Base-by-base conservation (phyloP, 768 basidiomycete genomes). In the Amyloporia xantha region DNA sequence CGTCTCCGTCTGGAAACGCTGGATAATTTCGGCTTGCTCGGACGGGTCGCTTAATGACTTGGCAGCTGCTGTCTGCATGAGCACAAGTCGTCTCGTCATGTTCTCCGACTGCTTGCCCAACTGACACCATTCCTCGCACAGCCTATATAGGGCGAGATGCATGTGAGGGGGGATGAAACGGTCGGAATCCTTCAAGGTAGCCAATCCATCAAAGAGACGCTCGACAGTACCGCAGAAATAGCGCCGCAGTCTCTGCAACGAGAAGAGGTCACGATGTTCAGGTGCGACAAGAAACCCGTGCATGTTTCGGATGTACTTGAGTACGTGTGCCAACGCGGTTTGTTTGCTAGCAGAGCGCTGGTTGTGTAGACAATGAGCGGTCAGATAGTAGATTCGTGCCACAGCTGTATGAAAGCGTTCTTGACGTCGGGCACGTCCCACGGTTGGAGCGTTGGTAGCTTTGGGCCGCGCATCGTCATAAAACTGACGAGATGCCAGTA, bases 81-180 rank as follows among this genome's bases (percentile, higher is more conserved):
- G 59, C 21, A 78, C 73, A 37, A 84, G 68, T 41, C 87, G 76
- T 47, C 82, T 85, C 62, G 81, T 85, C 33, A 79, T 76, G n/a
- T 70, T 66, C 52, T 91, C 88, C 1, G 80, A 74, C 57, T 88
- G 82, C 25, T 81, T 76, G 4, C 90, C 92, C 40, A 86, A 72
- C 59, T 90, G 83, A 64, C 92, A 95, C 93, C 93, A 96, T 58
- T 93, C 91, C 65, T 94, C 91, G 56, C 91, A 93, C 33, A 91
- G 70, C 27, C 84, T 80, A 66, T 89, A 95, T 26, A 95, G 66
- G 2, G 84, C 76, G 5, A 93, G 74, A 59, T 91, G 81, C 70
- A 83, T 83, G 49, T 86, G 78, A 4, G 76, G 70, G 1, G 86
- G 82, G 44, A 88, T 78, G 60, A 90, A 89, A 4, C 83, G 74